phyloP scores from a whole-genome alignment of 805 yeast genomes.

The Kodamaea leandrae region DNA sequence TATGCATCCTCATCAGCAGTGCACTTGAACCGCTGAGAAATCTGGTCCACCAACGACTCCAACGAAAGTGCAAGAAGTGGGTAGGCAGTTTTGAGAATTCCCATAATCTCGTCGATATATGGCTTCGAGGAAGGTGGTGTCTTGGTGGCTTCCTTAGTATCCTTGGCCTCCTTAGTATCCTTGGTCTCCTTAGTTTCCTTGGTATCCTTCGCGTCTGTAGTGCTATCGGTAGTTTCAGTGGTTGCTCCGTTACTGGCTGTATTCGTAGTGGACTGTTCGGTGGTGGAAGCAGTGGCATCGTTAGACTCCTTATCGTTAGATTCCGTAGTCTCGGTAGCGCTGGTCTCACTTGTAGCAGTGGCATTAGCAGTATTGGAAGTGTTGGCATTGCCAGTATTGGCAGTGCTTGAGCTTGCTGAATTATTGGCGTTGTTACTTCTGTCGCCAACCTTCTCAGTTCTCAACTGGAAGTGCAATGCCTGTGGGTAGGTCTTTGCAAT shows the following conservation, averaged over 20 bases:
- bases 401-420: too few relatives aligned
- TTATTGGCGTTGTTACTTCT: background rate
- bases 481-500: slow-evolving; percentile 98
- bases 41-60: slow-evolving; percentile 94
- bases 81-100: slow-evolving; percentile 92
- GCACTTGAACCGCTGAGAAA: slow-evolving; percentile 88
- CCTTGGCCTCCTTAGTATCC: background rate
- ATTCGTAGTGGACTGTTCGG: too few relatives aligned
- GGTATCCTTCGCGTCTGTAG: too few relatives aligned
- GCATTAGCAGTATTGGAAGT: slow-evolving; percentile 3
- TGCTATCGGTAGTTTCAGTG: too few relatives aligned
- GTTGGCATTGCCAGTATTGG: slow-evolving; percentile 5
- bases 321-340: background rate
- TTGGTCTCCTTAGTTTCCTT: background rate
- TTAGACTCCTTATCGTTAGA: too few relatives aligned
- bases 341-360: slow-evolving; percentile 4
- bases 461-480: slow-evolving; percentile 90
- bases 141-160: background rate
- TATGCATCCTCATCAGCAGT: slow-evolving; percentile 96
- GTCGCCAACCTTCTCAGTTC: slow-evolving; percentile 65
- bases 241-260: too few relatives aligned
- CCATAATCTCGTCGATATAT: slow-evolving; percentile 83
- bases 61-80: slow-evolving; percentile 89
- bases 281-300: too few relatives aligned
- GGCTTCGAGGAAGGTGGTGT: background rate